A percentile compares a stretch with the other conserved stretches of the same genome.
Conservation (phyloP, 805 yeast genomes). For the Starmerella kuoi region DNA sequence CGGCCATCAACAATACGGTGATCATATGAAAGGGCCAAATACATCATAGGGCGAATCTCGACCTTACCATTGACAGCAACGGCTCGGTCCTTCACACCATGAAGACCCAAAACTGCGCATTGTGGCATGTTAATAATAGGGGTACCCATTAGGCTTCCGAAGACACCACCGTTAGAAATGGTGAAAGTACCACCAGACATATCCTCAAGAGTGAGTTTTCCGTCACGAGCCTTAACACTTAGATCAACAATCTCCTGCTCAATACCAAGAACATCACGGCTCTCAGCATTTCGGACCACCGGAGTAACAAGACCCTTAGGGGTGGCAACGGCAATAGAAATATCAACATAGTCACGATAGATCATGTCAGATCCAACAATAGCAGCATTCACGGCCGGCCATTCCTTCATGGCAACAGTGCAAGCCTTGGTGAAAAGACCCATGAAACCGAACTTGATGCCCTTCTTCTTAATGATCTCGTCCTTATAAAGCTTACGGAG, state of each 20-base stretch:
- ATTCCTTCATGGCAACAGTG: conserved; percentile 82
- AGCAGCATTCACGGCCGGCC: conserved; percentile 91
- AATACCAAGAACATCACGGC: conserved; percentile 72
- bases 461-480: conserved; percentile 85
- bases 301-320: conserved; percentile 99
- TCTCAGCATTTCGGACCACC: conserved; percentile 92
- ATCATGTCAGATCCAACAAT: conserved; percentile 68
- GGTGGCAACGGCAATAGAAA: conserved; percentile 94
- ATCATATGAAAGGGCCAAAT: conserved; percentile 94
- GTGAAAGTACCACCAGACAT: conserved; percentile 99
- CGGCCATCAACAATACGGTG: conserved; percentile 97
- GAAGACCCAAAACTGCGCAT: conserved; percentile 94
- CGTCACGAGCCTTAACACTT: conserved; percentile 92
- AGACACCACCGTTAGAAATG: conserved; percentile 97
- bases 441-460: conserved; percentile 96
- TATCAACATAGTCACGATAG: conserved; percentile 91
- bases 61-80: conserved; percentile 92
- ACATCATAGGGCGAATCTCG: conserved; percentile 98
- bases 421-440: conserved; percentile 94
- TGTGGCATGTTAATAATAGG: conserved; percentile 98
- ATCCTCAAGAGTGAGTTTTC: conserved; percentile 90
- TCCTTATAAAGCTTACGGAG: conserved; percentile 96
- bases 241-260: conserved; percentile 73
- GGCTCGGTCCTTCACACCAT: conserved; percentile 95
- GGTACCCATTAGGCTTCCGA: conserved; percentile 94